Base-by-base conservation (phyloP, 1,139 yeast species). In the Pichia sp. region DNA sequence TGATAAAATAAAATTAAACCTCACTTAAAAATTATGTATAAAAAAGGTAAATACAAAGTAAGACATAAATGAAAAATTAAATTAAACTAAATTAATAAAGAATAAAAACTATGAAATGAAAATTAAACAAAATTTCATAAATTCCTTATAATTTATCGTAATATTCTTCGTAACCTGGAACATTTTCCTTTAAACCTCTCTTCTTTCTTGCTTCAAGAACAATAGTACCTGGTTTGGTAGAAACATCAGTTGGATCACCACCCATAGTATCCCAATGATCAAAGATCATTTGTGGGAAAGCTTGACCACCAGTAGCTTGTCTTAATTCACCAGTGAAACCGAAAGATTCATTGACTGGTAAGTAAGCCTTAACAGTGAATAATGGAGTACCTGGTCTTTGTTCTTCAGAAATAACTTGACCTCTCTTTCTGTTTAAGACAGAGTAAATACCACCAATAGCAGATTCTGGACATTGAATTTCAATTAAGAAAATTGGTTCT, bases 371-470 rank as follows among this genome's bases (percentile, higher is more conserved):
- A 73, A 90, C 95, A 67, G 96, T 89, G 81, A 90, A 90, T 78
- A 90, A 82, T 74, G 97, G 97, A 64, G 97, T 90, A 84, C 97
- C 97, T 74, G 97, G 97, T 78, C 97, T 89, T 80, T 90, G 97
- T 77, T 87, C 96, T 79, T 90, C 97, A 68, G 96, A 86, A 68
- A 90, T 70, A 67, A 92, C 97, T 80, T 90, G 97, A 78, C 98
- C 98, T 87, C 98, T 90, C 96, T 89, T 90, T 81, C 80, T 89
- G 95, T 90, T 90, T 73, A 92, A 84, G 67, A 92, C 97, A 59
- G 97, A 87, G 96, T 92, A 92, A 74, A 92, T 92, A 87, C 98
- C 98, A 83, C 98, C 98, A 73, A 92, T 89, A 68, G 97, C 97
- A 69, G 81, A 77, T 80, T 92, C 98, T 70, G 97, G 97, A 84